A percentile compares a stretch with the other conserved stretches of the same genome.
phyloP scores from a whole-genome alignment of 495 filamentous ascomycete genomes.

The Penicillium ochrochloron region DNA sequence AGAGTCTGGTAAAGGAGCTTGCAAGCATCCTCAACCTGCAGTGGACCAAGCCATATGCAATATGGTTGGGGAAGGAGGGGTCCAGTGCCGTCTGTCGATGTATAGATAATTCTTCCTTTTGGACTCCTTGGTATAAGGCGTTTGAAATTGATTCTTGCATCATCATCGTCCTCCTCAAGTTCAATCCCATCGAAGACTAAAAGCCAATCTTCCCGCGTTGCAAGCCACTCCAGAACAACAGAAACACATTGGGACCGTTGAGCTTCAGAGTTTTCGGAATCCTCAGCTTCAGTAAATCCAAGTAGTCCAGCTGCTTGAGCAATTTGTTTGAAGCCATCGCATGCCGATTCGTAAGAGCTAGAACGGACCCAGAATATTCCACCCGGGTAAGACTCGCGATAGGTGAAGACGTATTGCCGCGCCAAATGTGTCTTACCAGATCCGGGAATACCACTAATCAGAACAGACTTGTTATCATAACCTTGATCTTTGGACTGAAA shows the following conservation, averaged over 20 bases:
- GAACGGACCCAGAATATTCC: slow-evolving; percentile 85
- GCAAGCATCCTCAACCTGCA: slow-evolving; percentile 64
- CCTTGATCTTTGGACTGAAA: slow-evolving; percentile 63
- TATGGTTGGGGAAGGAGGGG: slow-evolving; percentile 68
- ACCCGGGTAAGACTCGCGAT: slow-evolving; percentile 67
- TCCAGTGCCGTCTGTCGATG: slow-evolving; percentile 66
- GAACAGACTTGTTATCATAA: slow-evolving; percentile 68
- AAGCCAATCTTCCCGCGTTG: slow-evolving; percentile 69
- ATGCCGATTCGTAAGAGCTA: slow-evolving; percentile 63
- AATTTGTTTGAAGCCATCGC: slow-evolving; percentile 75
- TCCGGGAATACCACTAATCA: slow-evolving; percentile 73
- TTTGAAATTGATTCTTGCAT: slow-evolving; percentile 50
- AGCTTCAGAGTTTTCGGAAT: neutral
- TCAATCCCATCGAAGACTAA: slow-evolving; percentile 76
- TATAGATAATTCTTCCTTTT: slow-evolving; percentile 75
- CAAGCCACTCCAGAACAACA: slow-evolving; percentile 70
- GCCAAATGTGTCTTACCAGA: slow-evolving; percentile 83
- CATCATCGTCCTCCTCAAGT: slow-evolving; percentile 61
- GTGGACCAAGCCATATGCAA: slow-evolving; percentile 62
- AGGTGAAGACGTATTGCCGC: slow-evolving; percentile 74
- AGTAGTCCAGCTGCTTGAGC: slow-evolving; percentile 64
- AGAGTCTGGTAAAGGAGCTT: slow-evolving; percentile 60
- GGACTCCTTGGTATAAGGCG: slow-evolving; percentile 71
- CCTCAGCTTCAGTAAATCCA: slow-evolving; percentile 10
- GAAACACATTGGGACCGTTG: slow-evolving; percentile 52